Evolutionary conservation across 164 flowering plant genomes (phyloP), one percentile per base, ranked within the genome.

Genomic region (Stephania cephalantha): DNA sequence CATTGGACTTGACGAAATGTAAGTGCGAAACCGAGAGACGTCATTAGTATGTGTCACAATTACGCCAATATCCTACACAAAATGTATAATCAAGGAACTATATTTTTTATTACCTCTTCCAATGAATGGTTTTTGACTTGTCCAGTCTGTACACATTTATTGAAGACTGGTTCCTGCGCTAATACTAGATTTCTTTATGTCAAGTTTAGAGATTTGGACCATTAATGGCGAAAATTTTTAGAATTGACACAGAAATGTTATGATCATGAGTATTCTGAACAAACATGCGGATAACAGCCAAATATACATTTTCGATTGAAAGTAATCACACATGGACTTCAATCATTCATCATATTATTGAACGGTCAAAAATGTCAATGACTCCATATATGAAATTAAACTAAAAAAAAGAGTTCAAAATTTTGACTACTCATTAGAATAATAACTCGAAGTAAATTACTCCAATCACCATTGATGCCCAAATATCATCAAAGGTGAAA

Each of bases 11-110:
- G 76, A 92, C 86, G 48, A 80, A 84, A 72, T 81, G 78, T 48
- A 82, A 78, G 75, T 79, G 92, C 61, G 52, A 79, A 79, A 45
- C 98, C 98, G n/a, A 83, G 88, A 88, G 70, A 85, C 42, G 42
- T 1, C 73, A 78, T 94, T 92, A 69, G 83, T 89, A 78, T 89
- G 90, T 74, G 95, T 83, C 67, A 86, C 90, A 78, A 86, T 75
- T 74, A 94, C 86, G 81, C 88, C 88, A 77, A 92, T 73, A 77
- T 88, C 90, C 98, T 94, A 88, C 81, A 82, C 22, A 12, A 64
- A 74, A 73, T 25, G 29, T n/a, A 53, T 20, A 73, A 78, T 4
- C 7, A 58, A 20, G 68, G 42, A 17, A 72, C 15, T 10, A n/a
- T 2, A 22, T 64, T 73, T 2, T 64, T 63, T 18, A 64, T 18